Conservation (phyloP, 2,329 filamentous ascomycete genomes). For the Colletotrichum somersetense region DNA sequence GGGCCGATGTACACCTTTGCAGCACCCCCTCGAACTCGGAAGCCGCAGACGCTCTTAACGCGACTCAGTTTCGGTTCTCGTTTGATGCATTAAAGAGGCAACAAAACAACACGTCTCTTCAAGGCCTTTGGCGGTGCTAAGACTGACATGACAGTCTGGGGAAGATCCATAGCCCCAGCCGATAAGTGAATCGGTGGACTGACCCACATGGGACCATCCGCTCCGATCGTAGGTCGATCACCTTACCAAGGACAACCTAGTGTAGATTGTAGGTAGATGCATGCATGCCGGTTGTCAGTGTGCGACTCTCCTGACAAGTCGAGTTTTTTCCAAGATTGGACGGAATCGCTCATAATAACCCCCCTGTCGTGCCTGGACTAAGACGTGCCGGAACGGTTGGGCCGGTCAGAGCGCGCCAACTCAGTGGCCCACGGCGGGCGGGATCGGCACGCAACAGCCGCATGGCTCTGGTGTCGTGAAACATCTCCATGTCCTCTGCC, state of each 20-base stretch:
- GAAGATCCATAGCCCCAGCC: not conserved
- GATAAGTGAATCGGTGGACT: too few species aligned
- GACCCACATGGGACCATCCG: not conserved
- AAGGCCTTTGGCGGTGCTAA: not conserved
- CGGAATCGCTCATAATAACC: not conserved
- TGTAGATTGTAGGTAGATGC: not conserved
- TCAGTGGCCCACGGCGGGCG: not conserved
- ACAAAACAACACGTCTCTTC: too few species aligned
- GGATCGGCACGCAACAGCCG: not conserved
- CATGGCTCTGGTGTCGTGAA: constrained; percentile 21
- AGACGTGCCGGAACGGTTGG: constrained; percentile 2
- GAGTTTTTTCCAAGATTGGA: constrained; percentile 11
- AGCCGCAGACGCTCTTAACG: too few species aligned
- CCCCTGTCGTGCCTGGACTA: not conserved
- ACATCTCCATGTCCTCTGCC: constrained; percentile 8
- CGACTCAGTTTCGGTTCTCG: not conserved
- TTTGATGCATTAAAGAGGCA: not conserved
- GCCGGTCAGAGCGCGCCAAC: constrained; percentile 27
- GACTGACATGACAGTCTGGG: not conserved
- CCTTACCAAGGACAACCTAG: not conserved
- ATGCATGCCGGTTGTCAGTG: not conserved
- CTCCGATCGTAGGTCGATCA: not conserved
- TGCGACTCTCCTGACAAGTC: not conserved
- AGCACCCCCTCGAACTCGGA: not conserved
- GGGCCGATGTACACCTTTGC: too few species aligned